Evolutionary conservation across 768 basidiomycete species (phyloP).

Genomic region (Boletus insuetus): DNA sequence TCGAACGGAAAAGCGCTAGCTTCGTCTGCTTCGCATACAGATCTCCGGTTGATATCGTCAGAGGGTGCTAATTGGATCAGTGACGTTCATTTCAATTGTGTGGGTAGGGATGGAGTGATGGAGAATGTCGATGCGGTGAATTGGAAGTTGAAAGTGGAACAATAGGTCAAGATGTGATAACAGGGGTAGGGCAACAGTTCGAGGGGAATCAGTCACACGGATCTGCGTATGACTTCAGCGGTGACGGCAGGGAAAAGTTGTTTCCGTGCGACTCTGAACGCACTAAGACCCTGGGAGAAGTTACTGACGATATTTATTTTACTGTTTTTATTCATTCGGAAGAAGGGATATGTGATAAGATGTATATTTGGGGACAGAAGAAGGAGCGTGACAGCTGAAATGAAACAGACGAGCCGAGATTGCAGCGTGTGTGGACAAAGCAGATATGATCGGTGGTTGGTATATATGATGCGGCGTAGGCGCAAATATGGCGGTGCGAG

Average conservation of each 20-base stretch:
- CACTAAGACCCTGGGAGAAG: conserved; percentile 26
- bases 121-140: conserved; percentile 22
- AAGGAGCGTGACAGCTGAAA: conserved; percentile 14
- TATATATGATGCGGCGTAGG: conserved; percentile 20
- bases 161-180: conserved; percentile 15
- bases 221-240: conserved; percentile 32
- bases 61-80: conserved; percentile 12
- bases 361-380: conserved; percentile 18
- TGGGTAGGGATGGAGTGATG: conserved; percentile 15
- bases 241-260: conserved; percentile 21
- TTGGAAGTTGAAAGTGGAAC: conserved; percentile 16
- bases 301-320: conserved; percentile 5
- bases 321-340: conserved; percentile 1
- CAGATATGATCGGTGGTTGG: conserved; percentile 22
- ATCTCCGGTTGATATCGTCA: conserved; percentile 12
- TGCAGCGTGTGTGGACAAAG: conserved; percentile 20
- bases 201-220: conserved; percentile 25
- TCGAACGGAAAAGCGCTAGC: conserved; percentile 8
- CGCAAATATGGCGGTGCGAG: conserved; percentile 25
- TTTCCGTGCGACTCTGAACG: conserved; percentile 18
- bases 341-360: conserved; percentile 25
- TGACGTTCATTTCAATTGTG: conserved; percentile 12
- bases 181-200: conserved; percentile 12
- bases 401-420: conserved; percentile 27
- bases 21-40: conserved; percentile 14